phyloP scores from a whole-genome alignment of 495 filamentous ascomycete species.

The Annulohypoxylon bovei region DNA sequence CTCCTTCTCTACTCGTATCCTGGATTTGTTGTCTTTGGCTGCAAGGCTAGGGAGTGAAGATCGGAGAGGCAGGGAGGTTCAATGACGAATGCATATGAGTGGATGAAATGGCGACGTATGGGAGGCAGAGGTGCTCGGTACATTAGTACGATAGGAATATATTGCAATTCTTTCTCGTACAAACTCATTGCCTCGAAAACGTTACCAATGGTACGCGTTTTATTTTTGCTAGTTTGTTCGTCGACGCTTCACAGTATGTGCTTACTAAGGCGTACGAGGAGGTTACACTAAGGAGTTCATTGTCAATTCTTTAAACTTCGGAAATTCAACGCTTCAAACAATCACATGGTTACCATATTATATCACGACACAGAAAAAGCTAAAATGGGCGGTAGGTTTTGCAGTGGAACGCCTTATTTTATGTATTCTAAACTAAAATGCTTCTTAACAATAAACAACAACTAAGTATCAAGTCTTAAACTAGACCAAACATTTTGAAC shows the following conservation, averaged over 20 bases:
- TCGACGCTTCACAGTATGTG: background rate
- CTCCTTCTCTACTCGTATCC: background rate
- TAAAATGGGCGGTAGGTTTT: background rate
- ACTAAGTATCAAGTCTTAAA: no score
- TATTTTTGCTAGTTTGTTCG: background rate
- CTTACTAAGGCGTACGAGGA: background rate
- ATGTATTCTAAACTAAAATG: background rate
- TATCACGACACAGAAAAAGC: background rate
- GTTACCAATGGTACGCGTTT: no score
- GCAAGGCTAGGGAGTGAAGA: background rate
- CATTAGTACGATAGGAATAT: slow-evolving; percentile 25
- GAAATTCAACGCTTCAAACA: background rate
- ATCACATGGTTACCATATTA: background rate
- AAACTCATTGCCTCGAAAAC: background rate
- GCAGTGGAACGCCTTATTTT: background rate
- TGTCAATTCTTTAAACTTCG: background rate
- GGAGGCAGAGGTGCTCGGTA: slow-evolving; percentile 1
- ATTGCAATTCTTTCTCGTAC: slow-evolving; percentile 19
- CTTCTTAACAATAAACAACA: no score
- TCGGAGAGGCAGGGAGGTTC: background rate
- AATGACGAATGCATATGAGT: background rate
- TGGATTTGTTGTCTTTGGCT: background rate
- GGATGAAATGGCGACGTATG: background rate
- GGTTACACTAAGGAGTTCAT: background rate
- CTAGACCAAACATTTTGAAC: no score